These are phyloP conservation scores for Strombidium stylifer DNA, from an alignment of 73 alveolate species.

Conservation along the genomic window DNA sequence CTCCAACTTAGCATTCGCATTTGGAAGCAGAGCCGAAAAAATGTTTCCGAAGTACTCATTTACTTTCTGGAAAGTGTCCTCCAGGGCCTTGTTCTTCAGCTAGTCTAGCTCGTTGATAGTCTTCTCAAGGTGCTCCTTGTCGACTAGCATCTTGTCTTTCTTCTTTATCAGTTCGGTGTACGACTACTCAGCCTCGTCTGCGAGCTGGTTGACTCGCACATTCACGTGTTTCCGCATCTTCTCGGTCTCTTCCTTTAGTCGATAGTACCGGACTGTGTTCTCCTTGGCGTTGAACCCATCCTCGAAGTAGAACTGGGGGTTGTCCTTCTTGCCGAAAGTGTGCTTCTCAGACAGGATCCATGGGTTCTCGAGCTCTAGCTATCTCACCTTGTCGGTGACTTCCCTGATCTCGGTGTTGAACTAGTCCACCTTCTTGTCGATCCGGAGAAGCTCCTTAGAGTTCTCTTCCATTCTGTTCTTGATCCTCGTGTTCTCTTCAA, in stretches of 20 bases:
- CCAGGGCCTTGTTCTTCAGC: slow-evolving; percentile 59
- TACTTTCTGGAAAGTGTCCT: slow-evolving; percentile 70
- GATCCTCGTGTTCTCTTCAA: not conserved
- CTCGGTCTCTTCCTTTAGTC: slow-evolving; percentile 67
- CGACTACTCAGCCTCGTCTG: slow-evolving; percentile 84
- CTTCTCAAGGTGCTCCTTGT: slow-evolving; percentile 71
- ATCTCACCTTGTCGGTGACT: not conserved
- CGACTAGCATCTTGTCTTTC: slow-evolving; percentile 70
- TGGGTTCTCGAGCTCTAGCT: not conserved
- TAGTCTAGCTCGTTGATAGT: slow-evolving; percentile 84
- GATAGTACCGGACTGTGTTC: slow-evolving; percentile 38
- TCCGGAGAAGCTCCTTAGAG: not conserved
- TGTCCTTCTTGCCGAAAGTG: slow-evolving; percentile 69
- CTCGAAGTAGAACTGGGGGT: slow-evolving; percentile 64
- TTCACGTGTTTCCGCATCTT: slow-evolving; percentile 78
- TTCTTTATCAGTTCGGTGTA: slow-evolving; percentile 69
- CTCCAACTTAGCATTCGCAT: slow-evolving; percentile 79
- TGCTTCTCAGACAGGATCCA: slow-evolving; percentile 54
- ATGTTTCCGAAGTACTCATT: slow-evolving; percentile 78
- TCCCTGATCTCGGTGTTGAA: slow-evolving; percentile 2
- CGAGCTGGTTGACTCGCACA: slow-evolving; percentile 83
- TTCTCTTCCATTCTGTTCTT: slow-evolving; percentile 1
- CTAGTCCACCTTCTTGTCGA: not conserved
- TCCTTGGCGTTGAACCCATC: slow-evolving; percentile 60
- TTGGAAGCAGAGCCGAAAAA: slow-evolving; percentile 80